Percentiles rank a stretch among this genome's conserved stretches.
Evolutionary conservation across 192 early-diverging fungal species (phyloP).

Genomic region (Backusella westeae): DNA sequence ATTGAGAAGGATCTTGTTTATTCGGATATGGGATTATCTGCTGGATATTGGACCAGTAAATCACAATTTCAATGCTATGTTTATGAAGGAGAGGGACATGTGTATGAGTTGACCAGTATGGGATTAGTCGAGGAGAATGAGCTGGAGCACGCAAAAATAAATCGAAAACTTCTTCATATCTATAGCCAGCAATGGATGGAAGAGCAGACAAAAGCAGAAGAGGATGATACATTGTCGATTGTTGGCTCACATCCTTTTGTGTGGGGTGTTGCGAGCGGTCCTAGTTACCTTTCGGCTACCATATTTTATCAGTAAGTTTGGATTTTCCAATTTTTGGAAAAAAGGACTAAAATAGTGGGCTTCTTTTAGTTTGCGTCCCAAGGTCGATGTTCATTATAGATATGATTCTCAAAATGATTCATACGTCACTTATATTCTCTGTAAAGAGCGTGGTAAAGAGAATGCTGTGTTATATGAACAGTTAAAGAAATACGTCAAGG

Average conservation of each 20-base stretch:
- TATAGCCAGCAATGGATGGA: conserved; percentile 16
- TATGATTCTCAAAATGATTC: not conserved
- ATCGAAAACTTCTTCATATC: not conserved
- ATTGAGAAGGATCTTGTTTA: not conserved
- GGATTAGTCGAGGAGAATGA: not conserved
- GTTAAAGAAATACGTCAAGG: not conserved
- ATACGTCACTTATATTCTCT: not conserved
- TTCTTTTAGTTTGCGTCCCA: not conserved
- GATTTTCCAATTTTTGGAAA: not conserved
- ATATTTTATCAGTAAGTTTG: not conserved
- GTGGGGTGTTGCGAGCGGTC: not conserved
- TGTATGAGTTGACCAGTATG: not conserved
- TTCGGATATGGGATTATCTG: conserved; percentile 5
- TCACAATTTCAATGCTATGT: not conserved
- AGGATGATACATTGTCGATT: not conserved
- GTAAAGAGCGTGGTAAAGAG: not conserved
- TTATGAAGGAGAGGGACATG: conserved; percentile 7
- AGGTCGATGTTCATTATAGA: conserved; percentile 3
- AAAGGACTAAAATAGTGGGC: not conserved
- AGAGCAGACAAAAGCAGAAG: conserved; percentile 3
- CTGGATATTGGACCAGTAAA: not conserved
- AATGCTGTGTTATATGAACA: not conserved
- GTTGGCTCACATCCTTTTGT: not conserved
- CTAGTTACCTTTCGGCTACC: not conserved
- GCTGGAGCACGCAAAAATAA: not conserved